These are phyloP conservation scores for Arthromyces matolae DNA, from an alignment of 768 basidiomycete genomes.

Conservation along the genomic window DNA sequence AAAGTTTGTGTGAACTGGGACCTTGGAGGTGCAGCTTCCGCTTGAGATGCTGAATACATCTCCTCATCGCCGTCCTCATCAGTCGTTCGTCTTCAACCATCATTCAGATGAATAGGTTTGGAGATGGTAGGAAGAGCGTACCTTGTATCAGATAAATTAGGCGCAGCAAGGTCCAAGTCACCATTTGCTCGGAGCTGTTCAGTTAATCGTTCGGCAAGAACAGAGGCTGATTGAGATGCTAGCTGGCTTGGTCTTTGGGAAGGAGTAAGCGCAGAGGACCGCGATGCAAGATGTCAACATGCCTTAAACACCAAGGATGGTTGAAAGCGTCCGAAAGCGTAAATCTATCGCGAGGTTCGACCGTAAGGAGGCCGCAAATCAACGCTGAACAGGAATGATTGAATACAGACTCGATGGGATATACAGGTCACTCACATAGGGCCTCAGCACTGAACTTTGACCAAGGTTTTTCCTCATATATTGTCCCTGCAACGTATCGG, in stretches of 20 bases:
- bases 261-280: neutral
- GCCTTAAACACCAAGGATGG: constrained; percentile 80
- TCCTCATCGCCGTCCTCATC: constrained; percentile 48
- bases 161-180: constrained; percentile 70
- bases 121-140: too few species aligned
- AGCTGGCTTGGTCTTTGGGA: constrained; percentile 66
- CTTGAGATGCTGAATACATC: too few species aligned
- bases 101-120: neutral
- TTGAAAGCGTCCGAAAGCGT: constrained; percentile 45
- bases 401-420: neutral
- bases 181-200: constrained; percentile 64
- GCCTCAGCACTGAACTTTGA: constrained; percentile 52
- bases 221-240: constrained; percentile 43
- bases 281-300: neutral
- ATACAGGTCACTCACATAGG: constrained; percentile 49
- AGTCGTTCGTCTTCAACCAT: neutral
- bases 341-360: constrained; percentile 67
- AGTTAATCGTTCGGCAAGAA: constrained; percentile 69
- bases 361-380: constrained; percentile 66
- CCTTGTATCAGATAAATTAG: constrained; percentile 33
- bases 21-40: constrained; percentile 41
- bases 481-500: constrained; percentile 69
- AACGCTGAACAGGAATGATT: constrained; percentile 46
- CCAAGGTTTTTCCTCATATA: constrained; percentile 82
- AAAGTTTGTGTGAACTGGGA: constrained; percentile 81